Percentiles rank a stretch among this genome's conserved stretches.
phyloP scores from a whole-genome alignment of 2,329 filamentous ascomycete genomes.

The Chaetothyriales sp. region DNA sequence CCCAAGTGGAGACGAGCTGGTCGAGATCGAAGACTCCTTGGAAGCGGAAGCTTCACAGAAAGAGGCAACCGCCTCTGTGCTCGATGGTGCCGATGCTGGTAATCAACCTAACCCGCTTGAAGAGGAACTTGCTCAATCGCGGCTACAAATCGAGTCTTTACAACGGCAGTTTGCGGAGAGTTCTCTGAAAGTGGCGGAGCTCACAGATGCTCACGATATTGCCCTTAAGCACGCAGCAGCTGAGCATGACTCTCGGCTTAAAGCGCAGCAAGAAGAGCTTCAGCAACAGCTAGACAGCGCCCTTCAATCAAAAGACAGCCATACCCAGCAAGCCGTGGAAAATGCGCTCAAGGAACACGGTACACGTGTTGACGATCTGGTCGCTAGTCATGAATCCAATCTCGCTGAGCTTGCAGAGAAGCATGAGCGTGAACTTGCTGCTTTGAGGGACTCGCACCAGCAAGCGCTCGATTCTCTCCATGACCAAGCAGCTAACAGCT shows the following conservation, averaged over 20 bases:
- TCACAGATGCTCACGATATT: conserved; percentile 20
- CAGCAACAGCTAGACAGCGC: not conserved
- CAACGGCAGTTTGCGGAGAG: conserved; percentile 23
- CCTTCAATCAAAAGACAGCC: not conserved
- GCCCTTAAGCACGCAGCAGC: conserved; percentile 19
- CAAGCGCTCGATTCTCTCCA: not conserved
- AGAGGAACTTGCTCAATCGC: not conserved
- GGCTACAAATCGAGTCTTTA: conserved; percentile 20
- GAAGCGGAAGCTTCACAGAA: not conserved
- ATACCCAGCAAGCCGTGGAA: not conserved
- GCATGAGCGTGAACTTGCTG: conserved; percentile 8
- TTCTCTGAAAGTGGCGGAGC: conserved; percentile 16
- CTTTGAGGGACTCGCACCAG: not conserved
- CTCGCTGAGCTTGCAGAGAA: conserved; percentile 7
- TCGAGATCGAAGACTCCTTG: not conserved
- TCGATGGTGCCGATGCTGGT: not conserved
- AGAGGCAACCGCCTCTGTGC: no score
- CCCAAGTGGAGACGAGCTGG: conserved; percentile 9
- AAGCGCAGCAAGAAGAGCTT: conserved; percentile 14
- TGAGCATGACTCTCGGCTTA: conserved; percentile 19
- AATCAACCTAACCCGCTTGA: not conserved
- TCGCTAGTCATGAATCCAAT: conserved; percentile 19
- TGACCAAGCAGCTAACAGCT: conserved; percentile 4
- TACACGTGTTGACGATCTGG: conserved; percentile 17
- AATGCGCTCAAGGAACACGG: conserved; percentile 1